Percentiles rank a stretch among this genome's conserved stretches.
Conservation (phyloP, 2,329 filamentous ascomycete species). For the Trichoderma citrinoviride region DNA sequence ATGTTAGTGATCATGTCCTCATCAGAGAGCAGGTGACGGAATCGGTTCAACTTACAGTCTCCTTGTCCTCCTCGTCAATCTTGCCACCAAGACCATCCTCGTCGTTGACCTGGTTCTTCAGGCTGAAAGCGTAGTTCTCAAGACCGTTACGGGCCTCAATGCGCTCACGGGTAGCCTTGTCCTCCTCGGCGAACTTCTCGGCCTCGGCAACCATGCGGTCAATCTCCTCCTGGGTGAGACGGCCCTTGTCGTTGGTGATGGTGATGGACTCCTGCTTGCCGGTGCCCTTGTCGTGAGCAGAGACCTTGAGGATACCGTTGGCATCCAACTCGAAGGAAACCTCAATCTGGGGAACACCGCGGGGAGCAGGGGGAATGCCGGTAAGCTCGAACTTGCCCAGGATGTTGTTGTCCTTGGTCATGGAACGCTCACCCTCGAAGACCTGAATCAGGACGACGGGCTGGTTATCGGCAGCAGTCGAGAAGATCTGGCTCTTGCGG, state of each 20-base stretch:
- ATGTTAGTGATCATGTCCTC: conserved; percentile 37
- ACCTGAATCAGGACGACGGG: conserved; percentile 94
- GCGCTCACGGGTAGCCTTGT: conserved; percentile 96
- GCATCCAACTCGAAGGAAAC: conserved; percentile 97
- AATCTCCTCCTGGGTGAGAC: conserved; percentile 93
- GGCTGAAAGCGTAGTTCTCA: conserved; percentile 98
- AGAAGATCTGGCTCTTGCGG: conserved; percentile 97
- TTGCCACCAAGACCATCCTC: conserved; percentile 96
- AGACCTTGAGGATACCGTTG: conserved; percentile 97
- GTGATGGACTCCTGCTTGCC: conserved; percentile 97
- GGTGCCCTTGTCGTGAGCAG: conserved; percentile 94
- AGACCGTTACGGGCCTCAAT: conserved; percentile 95
- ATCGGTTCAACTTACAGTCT: conserved; percentile 64
- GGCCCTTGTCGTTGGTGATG: conserved; percentile 99
- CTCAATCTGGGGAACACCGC: conserved; percentile 97
- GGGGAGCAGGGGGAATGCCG: conserved; percentile 89
- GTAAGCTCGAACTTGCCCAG: conserved; percentile 99
- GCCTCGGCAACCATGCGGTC: conserved; percentile 99
- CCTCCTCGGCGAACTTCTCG: conserved; percentile 98
- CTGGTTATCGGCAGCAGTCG: conserved; percentile 94
- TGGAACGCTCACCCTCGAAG: conserved; percentile 86
- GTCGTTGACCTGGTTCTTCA: conserved; percentile 99
- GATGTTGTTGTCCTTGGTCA: conserved; percentile 96
- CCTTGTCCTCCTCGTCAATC: conserved; percentile 98
- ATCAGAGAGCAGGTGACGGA: not conserved